Evolutionary conservation across 1,139 yeast genomes (phyloP).

Genomic region (Blastobotrys buckinghamii): DNA sequence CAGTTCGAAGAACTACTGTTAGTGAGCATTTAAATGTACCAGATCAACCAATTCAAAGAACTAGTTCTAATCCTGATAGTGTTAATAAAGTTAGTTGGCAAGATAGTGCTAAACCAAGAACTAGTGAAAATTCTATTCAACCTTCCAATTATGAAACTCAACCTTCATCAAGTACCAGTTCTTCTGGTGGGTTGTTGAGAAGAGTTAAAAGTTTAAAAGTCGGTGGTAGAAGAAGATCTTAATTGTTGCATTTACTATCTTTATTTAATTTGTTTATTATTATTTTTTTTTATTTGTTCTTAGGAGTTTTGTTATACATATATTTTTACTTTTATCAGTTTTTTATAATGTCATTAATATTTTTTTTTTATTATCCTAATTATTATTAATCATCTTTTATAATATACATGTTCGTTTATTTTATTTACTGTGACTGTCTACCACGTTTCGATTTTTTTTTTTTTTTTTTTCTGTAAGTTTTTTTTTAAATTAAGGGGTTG

Average conservation of each 20-base stretch:
- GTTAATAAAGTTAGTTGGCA: conserved; percentile 1
- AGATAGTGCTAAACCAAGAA: conserved; percentile 5
- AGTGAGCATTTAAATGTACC: neutral
- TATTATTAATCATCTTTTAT: too few relatives aligned
- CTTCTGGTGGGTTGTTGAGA: conserved; percentile 48
- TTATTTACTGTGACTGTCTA: too few relatives aligned
- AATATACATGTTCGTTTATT: too few relatives aligned
- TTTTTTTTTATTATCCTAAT: too few relatives aligned
- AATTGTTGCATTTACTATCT: neutral
- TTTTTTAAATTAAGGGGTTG: too few relatives aligned
- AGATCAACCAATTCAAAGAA: conserved; percentile 9
- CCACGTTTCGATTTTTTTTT: too few relatives aligned
- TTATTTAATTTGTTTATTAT: neutral
- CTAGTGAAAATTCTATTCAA: conserved; percentile 15
- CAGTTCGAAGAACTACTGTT: conserved; percentile 5
- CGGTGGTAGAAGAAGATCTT: conserved; percentile 19
- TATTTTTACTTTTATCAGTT: neutral
- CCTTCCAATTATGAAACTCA: too few relatives aligned
- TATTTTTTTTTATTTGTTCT: neutral
- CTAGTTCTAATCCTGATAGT: conserved; percentile 9
- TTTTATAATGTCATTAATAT: neutral
- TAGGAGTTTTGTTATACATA: neutral
- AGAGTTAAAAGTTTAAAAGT: conserved; percentile 88
- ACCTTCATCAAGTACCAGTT: too few relatives aligned
- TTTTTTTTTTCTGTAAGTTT: too few relatives aligned